Base-by-base conservation (phyloP, 257 asterid genomes). In the Solanum pimpinellifolium region DNA sequence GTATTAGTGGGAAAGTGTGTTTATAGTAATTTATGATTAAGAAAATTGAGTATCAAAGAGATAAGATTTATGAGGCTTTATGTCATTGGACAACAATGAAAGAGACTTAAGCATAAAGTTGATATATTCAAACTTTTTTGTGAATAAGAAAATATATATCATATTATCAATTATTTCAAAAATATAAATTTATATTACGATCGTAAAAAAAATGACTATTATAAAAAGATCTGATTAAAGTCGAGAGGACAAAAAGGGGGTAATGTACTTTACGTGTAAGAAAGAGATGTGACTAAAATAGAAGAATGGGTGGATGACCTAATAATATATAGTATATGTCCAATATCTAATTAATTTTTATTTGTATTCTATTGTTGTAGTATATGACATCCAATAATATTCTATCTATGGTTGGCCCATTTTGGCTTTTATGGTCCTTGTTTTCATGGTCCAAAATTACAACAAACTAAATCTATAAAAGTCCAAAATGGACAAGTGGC, bases 161-260 rank as follows among this genome's bases (percentile, higher is more conserved):
- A 37, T 37, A 37, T 0, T 62, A 23, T 62, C 31, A n/a, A 23
- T 0, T 3, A 4, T 62, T 6, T 4, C 0, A 0, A 23, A 62
- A 60, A n/a, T 0, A 5, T n/a, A n/a, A 11, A 0, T 2, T 11
- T 4, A 23, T 65, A 5, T 65, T n/a, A 65, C 0, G 5, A 62
- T 62, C 2, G 0, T 0, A 6, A 0, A 60, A 60, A 59, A 60
- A 21, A 21, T 60, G 27, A 60, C 13, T 2, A 65, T 65, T 65
- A 62, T 0, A 62, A 11, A 62, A 2, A n/a, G 3, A 1, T 62
- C 9, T 65, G 9, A 65, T n/a, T 59, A 21, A 59, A 5, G 1
- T 59, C 2, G 44, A 70, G 9, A 70, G 33, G 78, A 72, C 27
- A 49, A 33, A 72, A 15, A 33, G 18, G 20, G 78, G 78, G 46